These are phyloP conservation scores for Aspergillus sp. DNA, from an alignment of 2,329 filamentous ascomycete genomes.

Conservation along the genomic window DNA sequence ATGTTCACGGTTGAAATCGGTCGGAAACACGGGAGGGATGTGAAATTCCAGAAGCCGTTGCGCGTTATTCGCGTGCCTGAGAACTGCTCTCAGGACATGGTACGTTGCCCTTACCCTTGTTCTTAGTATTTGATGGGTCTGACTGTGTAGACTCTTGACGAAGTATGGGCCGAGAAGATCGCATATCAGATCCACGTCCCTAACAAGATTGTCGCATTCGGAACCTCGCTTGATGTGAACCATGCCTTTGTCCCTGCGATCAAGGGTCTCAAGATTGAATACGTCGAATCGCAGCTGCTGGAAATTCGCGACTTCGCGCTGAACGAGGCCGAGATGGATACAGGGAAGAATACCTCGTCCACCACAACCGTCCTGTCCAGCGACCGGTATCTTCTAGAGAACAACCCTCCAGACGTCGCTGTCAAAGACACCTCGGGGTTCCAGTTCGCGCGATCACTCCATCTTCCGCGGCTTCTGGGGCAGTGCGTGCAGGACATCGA, in stretches of 20 bases:
- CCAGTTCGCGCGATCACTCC: not conserved
- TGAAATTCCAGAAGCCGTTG: not conserved
- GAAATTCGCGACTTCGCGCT: not conserved
- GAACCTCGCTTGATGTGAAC: not conserved
- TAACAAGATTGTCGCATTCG: not conserved
- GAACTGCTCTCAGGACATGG: not conserved
- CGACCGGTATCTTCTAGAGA: not conserved
- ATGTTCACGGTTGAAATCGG: not conserved
- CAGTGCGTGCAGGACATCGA: not conserved
- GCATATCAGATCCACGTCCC: not conserved
- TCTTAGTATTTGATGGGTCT: not conserved
- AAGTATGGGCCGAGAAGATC: conserved; percentile 2
- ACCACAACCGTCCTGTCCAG: not conserved
- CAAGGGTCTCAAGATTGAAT: not conserved
- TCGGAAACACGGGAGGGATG: not conserved
- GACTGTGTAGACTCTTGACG: not conserved
- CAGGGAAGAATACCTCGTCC: not conserved
- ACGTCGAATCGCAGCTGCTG: not conserved
- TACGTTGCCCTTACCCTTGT: not conserved
- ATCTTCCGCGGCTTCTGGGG: not conserved
- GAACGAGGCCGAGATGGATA: not conserved
- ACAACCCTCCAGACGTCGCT: not conserved
- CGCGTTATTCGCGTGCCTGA: not conserved
- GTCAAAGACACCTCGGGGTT: not conserved
- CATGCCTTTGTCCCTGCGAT: not conserved